phyloP scores from a whole-genome alignment of 2,329 filamentous ascomycete species.

The Cytospora piceae region DNA sequence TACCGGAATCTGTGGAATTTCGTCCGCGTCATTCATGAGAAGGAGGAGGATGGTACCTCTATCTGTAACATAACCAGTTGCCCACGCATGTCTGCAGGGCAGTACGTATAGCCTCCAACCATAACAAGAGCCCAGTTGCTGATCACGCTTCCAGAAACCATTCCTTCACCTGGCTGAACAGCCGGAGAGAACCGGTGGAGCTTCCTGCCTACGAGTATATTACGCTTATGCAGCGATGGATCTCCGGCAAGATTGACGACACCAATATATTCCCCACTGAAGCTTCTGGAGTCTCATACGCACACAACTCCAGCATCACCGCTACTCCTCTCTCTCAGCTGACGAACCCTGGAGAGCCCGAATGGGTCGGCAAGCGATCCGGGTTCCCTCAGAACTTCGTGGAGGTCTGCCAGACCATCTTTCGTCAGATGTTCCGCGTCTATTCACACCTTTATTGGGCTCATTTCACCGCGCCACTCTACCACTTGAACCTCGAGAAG shows the following conservation, averaged over 20 bases:
- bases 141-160: conserved; percentile 63
- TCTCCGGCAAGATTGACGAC: conserved; percentile 93
- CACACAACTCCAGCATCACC: conserved; percentile 63
- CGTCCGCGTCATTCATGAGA: conserved; percentile 84
- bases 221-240: conserved; percentile 95
- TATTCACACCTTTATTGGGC: conserved; percentile 98
- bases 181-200: conserved; percentile 83
- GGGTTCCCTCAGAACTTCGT: conserved; percentile 92
- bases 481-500: conserved; percentile 79
- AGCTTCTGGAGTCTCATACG: conserved; percentile 68
- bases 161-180: conserved; percentile 96
- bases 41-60: conserved; percentile 74
- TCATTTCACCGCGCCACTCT: conserved; percentile 85
- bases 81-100: conserved; percentile 91
- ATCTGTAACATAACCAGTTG: conserved; percentile 86
- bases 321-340: conserved; percentile 66
- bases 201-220: conserved; percentile 93
- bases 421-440: conserved; percentile 98
- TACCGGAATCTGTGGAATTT: conserved; percentile 88
- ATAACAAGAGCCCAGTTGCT: conserved; percentile 11
- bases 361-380: conserved; percentile 89
- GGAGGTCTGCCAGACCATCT: conserved; percentile 88
- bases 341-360: conserved; percentile 61
- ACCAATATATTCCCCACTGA: conserved; percentile 89
- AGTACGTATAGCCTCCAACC: conserved; percentile 62